Conservation (phyloP, 202 grass and related monocot species). For the Panicum hallii region DNA sequence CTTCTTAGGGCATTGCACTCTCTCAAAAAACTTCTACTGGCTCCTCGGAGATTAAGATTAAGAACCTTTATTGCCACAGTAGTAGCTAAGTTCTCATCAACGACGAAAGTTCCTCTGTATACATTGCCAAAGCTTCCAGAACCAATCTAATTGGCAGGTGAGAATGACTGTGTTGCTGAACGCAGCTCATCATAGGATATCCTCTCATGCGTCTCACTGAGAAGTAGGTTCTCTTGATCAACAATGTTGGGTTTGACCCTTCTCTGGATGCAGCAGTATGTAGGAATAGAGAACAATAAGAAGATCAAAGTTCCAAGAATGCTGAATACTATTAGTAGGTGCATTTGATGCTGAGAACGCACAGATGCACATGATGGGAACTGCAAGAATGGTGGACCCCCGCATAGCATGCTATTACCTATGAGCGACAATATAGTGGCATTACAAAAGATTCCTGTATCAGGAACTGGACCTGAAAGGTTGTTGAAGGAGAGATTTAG, state of each 20-base stretch:
- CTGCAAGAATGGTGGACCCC: slow-evolving; percentile 33
- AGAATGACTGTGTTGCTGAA: slow-evolving; percentile 39
- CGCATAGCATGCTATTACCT: slow-evolving; percentile 39
- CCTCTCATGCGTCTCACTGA: slow-evolving; percentile 6
- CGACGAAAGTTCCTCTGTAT: slow-evolving; percentile 25
- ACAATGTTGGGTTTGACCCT: background rate
- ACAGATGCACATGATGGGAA: slow-evolving; percentile 23
- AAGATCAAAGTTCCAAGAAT: slow-evolving; percentile 23
- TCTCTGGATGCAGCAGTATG: slow-evolving; percentile 22
- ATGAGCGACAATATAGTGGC: slow-evolving; percentile 32
- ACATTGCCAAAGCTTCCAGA: slow-evolving; percentile 49
- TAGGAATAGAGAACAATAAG: background rate
- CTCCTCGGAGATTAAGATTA: slow-evolving; percentile 9
- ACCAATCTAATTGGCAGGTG: slow-evolving; percentile 41
- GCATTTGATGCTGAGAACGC: slow-evolving; percentile 2
- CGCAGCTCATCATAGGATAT: slow-evolving; percentile 42
- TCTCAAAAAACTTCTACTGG: slow-evolving; percentile 22
- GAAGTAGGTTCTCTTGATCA: background rate
- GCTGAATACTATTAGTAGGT: slow-evolving; percentile 18
- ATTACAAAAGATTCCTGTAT: slow-evolving; percentile 31
- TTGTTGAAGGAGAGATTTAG: slow-evolving; percentile 50
- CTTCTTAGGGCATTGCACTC: slow-evolving; percentile 43
- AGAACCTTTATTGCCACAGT: slow-evolving; percentile 45
- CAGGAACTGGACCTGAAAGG: slow-evolving; percentile 41
- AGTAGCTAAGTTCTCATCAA: slow-evolving; percentile 7